Conservation (phyloP, 192 early-diverging fungal genomes). For the Thamnidium elegans region DNA sequence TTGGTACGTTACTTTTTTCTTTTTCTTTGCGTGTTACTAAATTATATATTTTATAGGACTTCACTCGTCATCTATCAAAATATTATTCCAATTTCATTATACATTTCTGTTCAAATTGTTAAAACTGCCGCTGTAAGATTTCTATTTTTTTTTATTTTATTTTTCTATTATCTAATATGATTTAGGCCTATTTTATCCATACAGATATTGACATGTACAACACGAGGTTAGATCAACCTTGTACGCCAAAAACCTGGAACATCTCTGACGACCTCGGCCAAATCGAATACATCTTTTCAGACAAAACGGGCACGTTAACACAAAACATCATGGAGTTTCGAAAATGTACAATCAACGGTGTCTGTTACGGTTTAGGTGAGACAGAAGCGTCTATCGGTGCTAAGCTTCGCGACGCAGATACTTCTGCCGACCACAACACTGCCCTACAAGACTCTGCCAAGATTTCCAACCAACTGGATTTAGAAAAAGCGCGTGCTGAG, state of each 20-base stretch:
- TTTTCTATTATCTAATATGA: constrained; percentile 19
- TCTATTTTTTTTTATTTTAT: constrained; percentile 40
- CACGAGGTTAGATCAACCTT: constrained; percentile 49
- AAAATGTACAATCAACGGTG: constrained; percentile 62
- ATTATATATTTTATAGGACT: constrained; percentile 45
- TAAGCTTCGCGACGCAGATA: background rate
- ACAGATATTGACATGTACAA: constrained; percentile 68
- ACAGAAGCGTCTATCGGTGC: constrained; percentile 49
- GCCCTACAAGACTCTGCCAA: constrained; percentile 1
- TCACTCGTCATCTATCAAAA: constrained; percentile 91
- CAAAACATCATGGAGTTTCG: constrained; percentile 80
- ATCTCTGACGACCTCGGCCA: constrained; percentile 71
- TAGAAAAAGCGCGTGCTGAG: constrained; percentile 41
- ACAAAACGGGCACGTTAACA: constrained; percentile 82
- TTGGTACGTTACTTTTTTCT: constrained; percentile 44
- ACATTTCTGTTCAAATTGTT: constrained; percentile 89
- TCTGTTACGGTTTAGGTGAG: constrained; percentile 55
- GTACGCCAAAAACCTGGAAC: constrained; percentile 68
- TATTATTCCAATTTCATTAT: constrained; percentile 92
- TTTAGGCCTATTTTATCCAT: constrained; percentile 68
- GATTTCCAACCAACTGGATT: constrained; percentile 14
- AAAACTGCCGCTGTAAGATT: constrained; percentile 26
- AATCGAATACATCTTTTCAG: constrained; percentile 81
- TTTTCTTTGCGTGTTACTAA: background rate
- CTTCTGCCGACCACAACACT: too few relatives aligned